Base-by-base conservation (phyloP, 1,139 yeast genomes). In the Geotrichum bryndzae region DNA sequence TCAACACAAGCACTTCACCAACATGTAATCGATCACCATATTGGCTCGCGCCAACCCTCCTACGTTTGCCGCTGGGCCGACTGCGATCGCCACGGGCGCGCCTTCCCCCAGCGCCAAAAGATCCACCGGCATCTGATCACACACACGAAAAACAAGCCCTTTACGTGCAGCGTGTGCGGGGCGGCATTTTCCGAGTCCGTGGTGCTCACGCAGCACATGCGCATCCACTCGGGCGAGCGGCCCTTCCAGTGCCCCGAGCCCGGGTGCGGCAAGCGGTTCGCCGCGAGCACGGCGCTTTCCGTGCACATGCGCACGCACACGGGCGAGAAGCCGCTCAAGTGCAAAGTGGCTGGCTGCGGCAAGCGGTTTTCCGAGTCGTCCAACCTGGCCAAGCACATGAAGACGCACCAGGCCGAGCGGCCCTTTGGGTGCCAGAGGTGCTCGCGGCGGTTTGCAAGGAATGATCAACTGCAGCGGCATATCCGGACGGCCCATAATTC, bases 301-400 rank as follows among this genome's bases (percentile, higher is more conserved):
- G 84, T 84, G 8, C 99, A 94, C 76, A 72, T 83, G 69, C 78
- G 99, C 60, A 18, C 18, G 18, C 18, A 18, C 18, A 18, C 18
- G 18, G 18, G 18, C 18, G 18, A 18, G 18, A 18, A 89, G 72
- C 98, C 98, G 1, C 79, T 91, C 66, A 77, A 74, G 53, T 94
- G 99, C 74, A 86, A 85, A 66, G 82, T 83, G 76, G 88, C 88
- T 0, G 88, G 90, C 0, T 94, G 99, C 73, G 87, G 84, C 29
- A 90, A 90, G 73, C 77, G 90, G 60, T 94, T 94, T 70, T 87
- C 95, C 64, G 98, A 94, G 72, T 85, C 94, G 54, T 88, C 96
- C 18, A 92, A 94, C 71, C 78, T 92, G 68, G 86, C 90, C 29
- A 94, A 94, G 70, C 99, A 94, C 73, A 83, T 90, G 86, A 87